Conservation (phyloP, 805 yeast genomes). For the Barnettozyma vustinii region DNA sequence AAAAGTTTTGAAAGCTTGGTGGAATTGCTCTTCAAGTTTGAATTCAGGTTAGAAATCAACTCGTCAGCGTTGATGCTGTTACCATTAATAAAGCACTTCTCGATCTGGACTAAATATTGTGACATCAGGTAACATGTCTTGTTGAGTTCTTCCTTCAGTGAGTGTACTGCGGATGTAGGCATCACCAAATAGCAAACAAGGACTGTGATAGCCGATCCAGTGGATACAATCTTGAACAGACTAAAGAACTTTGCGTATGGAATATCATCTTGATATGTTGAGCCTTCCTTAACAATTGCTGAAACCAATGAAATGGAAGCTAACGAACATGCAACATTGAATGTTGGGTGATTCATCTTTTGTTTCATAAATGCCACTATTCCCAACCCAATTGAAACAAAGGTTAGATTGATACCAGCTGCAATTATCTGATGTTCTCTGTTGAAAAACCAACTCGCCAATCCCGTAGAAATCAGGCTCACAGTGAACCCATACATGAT, state of each 20-base stretch:
- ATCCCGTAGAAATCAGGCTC: slow-evolving; percentile 45
- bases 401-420: slow-evolving; percentile 47
- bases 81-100: slow-evolving; percentile 44
- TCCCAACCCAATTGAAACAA: slow-evolving; percentile 55
- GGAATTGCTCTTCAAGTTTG: slow-evolving; percentile 36
- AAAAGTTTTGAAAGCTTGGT: slow-evolving; percentile 35
- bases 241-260: slow-evolving; percentile 51
- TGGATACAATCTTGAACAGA: slow-evolving; percentile 49
- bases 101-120: slow-evolving; percentile 39
- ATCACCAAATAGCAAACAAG: slow-evolving; percentile 55
- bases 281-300: slow-evolving; percentile 70
- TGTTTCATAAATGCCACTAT: slow-evolving; percentile 66
- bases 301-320: slow-evolving; percentile 69
- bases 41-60: slow-evolving; percentile 26
- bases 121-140: slow-evolving; percentile 50
- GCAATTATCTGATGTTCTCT: slow-evolving; percentile 44
- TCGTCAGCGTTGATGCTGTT: slow-evolving; percentile 35
- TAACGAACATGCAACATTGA: slow-evolving; percentile 76
- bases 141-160: slow-evolving; percentile 42
- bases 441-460: slow-evolving; percentile 42
- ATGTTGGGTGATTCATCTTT: slow-evolving; percentile 57
- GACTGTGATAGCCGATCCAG: slow-evolving; percentile 59
- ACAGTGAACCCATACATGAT: slow-evolving; percentile 48
- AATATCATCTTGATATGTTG: slow-evolving; percentile 49
- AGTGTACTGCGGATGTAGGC: slow-evolving; percentile 52